phyloP scores from a whole-genome alignment of 768 basidiomycete species.

The Suillus hirtellus region DNA sequence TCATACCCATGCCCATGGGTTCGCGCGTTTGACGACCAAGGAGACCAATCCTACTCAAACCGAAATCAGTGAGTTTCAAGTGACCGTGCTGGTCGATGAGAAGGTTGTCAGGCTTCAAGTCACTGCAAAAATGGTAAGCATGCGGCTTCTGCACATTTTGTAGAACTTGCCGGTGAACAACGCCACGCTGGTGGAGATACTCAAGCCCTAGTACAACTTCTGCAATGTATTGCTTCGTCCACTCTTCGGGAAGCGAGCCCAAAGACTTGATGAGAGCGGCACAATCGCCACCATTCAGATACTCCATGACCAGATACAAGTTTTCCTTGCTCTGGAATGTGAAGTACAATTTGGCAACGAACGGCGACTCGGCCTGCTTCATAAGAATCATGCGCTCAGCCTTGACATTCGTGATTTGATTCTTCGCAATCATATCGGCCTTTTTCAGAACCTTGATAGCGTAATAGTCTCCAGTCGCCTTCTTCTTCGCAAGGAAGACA shows the following conservation, averaged over 20 bases:
- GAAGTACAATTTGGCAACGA: constrained; percentile 96
- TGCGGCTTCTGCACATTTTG: not conserved
- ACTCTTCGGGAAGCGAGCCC: constrained; percentile 93
- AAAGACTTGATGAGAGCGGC: constrained; percentile 95
- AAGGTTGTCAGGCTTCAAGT: constrained; percentile 96
- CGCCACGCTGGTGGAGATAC: constrained; percentile 92
- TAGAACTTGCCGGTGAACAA: constrained; percentile 86
- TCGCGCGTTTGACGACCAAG: constrained; percentile 93
- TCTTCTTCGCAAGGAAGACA: constrained; percentile 98
- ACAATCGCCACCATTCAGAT: constrained; percentile 97
- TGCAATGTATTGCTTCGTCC: constrained; percentile 95
- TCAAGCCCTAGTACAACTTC: constrained; percentile 95
- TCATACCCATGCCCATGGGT: constrained; percentile 42
- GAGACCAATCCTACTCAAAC: constrained; percentile 95
- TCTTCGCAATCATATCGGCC: constrained; percentile 99
- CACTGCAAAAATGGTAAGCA: constrained; percentile 49
- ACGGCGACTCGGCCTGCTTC: constrained; percentile 98
- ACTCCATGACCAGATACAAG: constrained; percentile 98
- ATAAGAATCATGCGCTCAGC: constrained; percentile 99
- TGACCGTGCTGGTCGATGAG: constrained; percentile 97
- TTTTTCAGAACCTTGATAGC: constrained; percentile 99
- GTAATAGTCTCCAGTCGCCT: constrained; percentile 96
- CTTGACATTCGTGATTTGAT: constrained; percentile 99
- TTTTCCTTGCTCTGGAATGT: constrained; percentile 99
- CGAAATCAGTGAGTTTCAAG: constrained; percentile 97